Base-by-base conservation (phyloP, 2,329 filamentous ascomycete species). In the Penicillium polonicum region DNA sequence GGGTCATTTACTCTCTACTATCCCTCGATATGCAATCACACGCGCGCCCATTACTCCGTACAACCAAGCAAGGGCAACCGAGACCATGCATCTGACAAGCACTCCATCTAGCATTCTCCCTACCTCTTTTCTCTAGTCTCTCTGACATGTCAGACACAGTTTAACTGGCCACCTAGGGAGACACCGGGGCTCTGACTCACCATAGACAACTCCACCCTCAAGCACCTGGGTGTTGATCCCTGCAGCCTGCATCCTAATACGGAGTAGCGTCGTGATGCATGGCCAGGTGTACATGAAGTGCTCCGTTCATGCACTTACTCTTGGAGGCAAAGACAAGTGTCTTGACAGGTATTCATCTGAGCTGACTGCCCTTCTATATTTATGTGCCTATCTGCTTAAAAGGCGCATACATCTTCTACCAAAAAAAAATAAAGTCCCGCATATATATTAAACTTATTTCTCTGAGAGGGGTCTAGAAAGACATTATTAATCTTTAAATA, bases 41-140 rank as follows among this genome's bases (percentile, higher is more conserved):
- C 35, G 51, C 35, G 23, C 44, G 4, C 25, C 35, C 38, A 62
- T 66, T 61, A 61, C 59, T 57, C 65, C 54, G 65, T 66, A 64
- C 65, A 55, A 66, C 65, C 60, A 66, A 56, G 65, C 58, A 67
- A 65, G 64, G 64, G 58, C 56, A 41, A 27, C 8, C n/a, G 19
- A 51, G 29, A 52, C 38, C 57, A 56, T 61, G 36, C 45, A 36
- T 48, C 45, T 25, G 21, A 35, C 44, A 48, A 48, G 13, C 5
- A 48, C 29, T n/a, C 21, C 45, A 48, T 48, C 8, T 35, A 33
- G 29, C 15, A 35, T 2, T 25, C 31, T 35, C 31, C 31, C 21
- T 36, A 6, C 13, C 19, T 23, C 29, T 35, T 35, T 13, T 51
- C 8, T 46, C n/a, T 27, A 7, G 29, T 42, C 27, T 21, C 33